Evolutionary conservation across 257 asterid species (phyloP), one percentile per base, ranked within the genome.

Genomic region (Solanum chiquidenum): DNA sequence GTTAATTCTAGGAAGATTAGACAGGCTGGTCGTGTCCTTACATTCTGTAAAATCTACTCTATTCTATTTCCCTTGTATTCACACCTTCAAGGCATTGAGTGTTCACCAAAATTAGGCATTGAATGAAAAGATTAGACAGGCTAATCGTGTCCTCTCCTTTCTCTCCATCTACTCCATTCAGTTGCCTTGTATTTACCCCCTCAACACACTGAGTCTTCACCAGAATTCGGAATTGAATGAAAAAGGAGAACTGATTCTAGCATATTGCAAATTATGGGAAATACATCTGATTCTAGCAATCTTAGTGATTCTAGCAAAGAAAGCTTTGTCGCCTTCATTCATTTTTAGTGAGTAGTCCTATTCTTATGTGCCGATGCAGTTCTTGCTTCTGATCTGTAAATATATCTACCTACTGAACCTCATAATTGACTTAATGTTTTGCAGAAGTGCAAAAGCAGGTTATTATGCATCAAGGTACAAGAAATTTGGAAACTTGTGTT

Each of bases 381-480:
- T 58, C 72, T 86, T 2, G 85, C 68, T 29, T 79, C 84, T 44
- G 69, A 80, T 25, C 6, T 46, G 27, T 38, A 77, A 82, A 64
- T n/a, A 29, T 64, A 60, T 66, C 14, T 11, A 11, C 29, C 64
- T 18, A 44, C 35, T 71, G 84, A 83, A 25, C 31, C 33, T 34
- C 4, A 52, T 64, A 16, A 46, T 66, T 27, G 84, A 71, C 55
- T 86, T 84, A 9, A 74, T 87, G 85, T 85, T 87, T 69, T 88
- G 89, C 92, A 96, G 99, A 93, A 96, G 98, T 86, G 98, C 99
- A 20, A 95, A 95, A 92, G 99, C 99, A 69, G 99, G 99, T 90
- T 95, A 93, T 86, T 92, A 92, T 89, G 96, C 99, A 86, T 93
- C 98, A 86, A 91, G 94, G 90, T 96, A 96, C 95, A 95, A 95